Percentiles rank a stretch among this genome's conserved stretches.
Evolutionary conservation across 176 grass and related monocot species (phyloP).

Genomic region (Hordeum vulgare): DNA sequence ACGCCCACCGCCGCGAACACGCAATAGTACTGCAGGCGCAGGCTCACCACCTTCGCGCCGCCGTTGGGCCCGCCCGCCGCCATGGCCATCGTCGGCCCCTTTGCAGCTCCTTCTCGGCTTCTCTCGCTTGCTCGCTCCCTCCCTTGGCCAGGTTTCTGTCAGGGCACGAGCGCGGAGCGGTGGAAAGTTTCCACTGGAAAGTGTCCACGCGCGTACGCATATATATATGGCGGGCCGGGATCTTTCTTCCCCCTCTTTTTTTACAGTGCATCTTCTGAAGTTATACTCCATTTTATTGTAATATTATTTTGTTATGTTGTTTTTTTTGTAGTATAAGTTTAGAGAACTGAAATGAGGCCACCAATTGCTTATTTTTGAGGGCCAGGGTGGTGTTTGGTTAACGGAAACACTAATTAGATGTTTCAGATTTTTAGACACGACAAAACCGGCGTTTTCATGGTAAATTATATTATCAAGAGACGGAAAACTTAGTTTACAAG

Average conservation of each 20-base stretch:
- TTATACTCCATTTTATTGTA: too few species aligned
- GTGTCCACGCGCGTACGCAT: not conserved
- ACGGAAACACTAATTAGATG: too few species aligned
- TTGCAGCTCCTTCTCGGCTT: not conserved
- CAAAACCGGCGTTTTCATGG: too few species aligned
- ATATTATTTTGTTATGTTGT: too few species aligned
- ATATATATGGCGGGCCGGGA: not conserved
- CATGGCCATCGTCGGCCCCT: conserved; percentile 18
- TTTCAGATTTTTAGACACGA: too few species aligned
- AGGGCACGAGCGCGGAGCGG: not conserved
- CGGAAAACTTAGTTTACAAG: too few species aligned
- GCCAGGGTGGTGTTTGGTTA: too few species aligned
- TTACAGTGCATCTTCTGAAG: not conserved
- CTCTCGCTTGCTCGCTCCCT: not conserved
- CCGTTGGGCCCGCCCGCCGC: conserved; percentile 26
- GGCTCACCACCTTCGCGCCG: conserved; percentile 38
- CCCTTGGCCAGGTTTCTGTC: not conserved
- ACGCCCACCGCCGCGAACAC: conserved; percentile 37
- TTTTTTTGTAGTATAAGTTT: too few species aligned
- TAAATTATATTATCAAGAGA: too few species aligned
- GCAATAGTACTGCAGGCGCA: conserved; percentile 54
- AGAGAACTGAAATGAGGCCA: too few species aligned
- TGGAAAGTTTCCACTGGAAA: not conserved
- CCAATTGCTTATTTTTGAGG: too few species aligned
- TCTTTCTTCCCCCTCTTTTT: not conserved